A percentile compares a stretch with the other conserved stretches of the same genome.
phyloP scores from a whole-genome alignment of 2,329 filamentous ascomycete species.

The Stachybotrys elegans region DNA sequence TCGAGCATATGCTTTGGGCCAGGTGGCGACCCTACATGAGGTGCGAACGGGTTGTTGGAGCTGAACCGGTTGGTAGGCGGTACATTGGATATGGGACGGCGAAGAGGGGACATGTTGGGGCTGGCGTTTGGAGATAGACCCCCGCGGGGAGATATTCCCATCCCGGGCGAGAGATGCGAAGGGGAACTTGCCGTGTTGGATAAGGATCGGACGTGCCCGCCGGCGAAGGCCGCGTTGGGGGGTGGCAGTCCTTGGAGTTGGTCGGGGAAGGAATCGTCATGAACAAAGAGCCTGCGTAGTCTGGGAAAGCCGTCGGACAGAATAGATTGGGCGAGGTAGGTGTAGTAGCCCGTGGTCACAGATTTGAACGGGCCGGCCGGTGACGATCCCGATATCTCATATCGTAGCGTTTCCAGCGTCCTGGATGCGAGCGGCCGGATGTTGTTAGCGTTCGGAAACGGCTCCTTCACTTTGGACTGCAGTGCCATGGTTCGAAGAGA shows the following conservation, averaged over 20 bases:
- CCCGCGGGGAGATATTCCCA: no score
- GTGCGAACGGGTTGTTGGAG: constrained; percentile 56
- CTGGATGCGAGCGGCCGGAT: constrained; percentile 61
- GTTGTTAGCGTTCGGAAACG: constrained; percentile 42
- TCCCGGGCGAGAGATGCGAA: constrained; percentile 18
- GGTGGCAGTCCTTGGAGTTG: constrained; percentile 68
- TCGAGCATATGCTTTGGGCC: constrained; percentile 50
- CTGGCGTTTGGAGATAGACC: constrained; percentile 15
- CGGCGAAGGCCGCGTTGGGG: constrained; percentile 38
- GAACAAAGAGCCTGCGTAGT: constrained; percentile 75
- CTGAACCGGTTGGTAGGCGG: constrained; percentile 42
- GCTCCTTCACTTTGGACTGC: constrained; percentile 42
- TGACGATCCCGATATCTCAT: constrained; percentile 67
- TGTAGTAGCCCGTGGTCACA: constrained; percentile 65
- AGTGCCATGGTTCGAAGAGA: constrained; percentile 53
- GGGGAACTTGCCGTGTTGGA: constrained; percentile 21
- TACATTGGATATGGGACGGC: constrained; percentile 22
- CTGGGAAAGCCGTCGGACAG: constrained; percentile 69
- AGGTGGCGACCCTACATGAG: constrained; percentile 24
- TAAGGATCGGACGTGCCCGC: constrained; percentile 23
- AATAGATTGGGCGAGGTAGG: constrained; percentile 79
- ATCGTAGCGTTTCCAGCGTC: constrained; percentile 70
- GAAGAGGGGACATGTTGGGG: constrained; percentile 16
- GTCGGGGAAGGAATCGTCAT: constrained; percentile 78
- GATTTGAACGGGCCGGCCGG: constrained; percentile 52